Conservation (phyloP, 2,329 filamentous ascomycete species). For the Monascus ruber region DNA sequence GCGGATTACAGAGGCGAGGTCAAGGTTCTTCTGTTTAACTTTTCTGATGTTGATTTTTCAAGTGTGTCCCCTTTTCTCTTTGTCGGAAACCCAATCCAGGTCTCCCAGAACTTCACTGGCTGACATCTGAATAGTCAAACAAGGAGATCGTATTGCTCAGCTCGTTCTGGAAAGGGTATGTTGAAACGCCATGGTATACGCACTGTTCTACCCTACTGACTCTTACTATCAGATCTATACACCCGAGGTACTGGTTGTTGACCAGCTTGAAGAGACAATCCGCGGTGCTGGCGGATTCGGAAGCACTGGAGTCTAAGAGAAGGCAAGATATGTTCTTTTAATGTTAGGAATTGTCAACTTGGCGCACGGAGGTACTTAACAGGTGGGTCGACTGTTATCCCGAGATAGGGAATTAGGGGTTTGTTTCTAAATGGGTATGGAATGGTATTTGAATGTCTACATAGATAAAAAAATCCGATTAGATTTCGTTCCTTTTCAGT, state of each 20-base stretch:
- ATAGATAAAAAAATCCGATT: too few species aligned
- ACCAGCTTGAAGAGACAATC: constrained; percentile 80
- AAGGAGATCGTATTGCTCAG: constrained; percentile 87
- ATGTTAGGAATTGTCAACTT: too few species aligned
- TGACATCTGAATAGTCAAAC: constrained; percentile 44
- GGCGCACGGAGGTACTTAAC: too few species aligned
- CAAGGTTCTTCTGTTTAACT: constrained; percentile 92
- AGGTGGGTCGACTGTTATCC: too few species aligned
- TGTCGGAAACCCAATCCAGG: not conserved
- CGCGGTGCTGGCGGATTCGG: constrained; percentile 85
- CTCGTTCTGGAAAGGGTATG: constrained; percentile 72
- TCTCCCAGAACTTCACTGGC: not conserved
- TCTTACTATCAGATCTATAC: constrained; percentile 58
- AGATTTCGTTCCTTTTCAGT: too few species aligned
- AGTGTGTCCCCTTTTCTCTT: constrained; percentile 10
- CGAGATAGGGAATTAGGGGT: too few species aligned
- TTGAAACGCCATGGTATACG: constrained; percentile 1
- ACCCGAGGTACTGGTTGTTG: constrained; percentile 80
- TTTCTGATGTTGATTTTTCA: constrained; percentile 67
- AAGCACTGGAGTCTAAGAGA: constrained; percentile 54
- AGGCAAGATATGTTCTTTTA: not conserved
- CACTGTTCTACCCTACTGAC: too few species aligned
- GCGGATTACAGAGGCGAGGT: constrained; percentile 92
- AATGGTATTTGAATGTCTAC: too few species aligned
- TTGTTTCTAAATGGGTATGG: too few species aligned